These are phyloP conservation scores for Clitopilus passeckerianus DNA, from an alignment of 768 basidiomycete species.

Conservation along the genomic window DNA sequence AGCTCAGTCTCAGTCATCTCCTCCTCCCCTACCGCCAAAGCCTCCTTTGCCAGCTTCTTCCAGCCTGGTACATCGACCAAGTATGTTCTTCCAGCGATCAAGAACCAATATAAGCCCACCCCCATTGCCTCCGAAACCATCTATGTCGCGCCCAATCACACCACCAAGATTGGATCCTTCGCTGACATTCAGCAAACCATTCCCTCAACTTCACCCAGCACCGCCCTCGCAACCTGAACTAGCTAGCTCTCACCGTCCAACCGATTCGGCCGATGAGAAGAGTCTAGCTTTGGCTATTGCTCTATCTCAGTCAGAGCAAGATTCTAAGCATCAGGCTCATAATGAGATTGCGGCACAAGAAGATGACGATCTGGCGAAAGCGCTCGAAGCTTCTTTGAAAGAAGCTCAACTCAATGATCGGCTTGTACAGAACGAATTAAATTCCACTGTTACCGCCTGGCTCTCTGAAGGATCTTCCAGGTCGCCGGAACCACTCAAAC, in stretches of 20 bases:
- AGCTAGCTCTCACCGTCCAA: not conserved
- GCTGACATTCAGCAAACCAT: not conserved
- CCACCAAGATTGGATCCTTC: not conserved
- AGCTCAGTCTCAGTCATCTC: constrained; percentile 1
- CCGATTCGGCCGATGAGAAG: constrained; percentile 24
- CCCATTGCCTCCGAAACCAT: constrained; percentile 9
- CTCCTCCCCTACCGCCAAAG: constrained; percentile 37
- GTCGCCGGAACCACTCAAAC: not conserved
- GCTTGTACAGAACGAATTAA: constrained; percentile 1
- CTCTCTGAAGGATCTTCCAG: constrained; percentile 19
- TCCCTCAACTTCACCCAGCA: not conserved
- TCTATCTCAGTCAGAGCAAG: constrained; percentile 43
- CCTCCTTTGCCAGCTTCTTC: constrained; percentile 15
- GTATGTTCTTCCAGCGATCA: constrained; percentile 13
- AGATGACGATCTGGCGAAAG: constrained; percentile 63
- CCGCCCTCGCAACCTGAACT: not conserved
- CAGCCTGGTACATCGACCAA: constrained; percentile 2
- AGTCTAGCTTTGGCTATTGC: constrained; percentile 43
- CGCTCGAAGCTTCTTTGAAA: constrained; percentile 48
- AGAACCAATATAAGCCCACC: constrained; percentile 9
- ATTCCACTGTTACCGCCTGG: constrained; percentile 1
- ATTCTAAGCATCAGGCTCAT: constrained; percentile 22
- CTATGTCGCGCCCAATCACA: constrained; percentile 8
- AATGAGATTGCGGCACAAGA: constrained; percentile 40
- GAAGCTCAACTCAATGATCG: constrained; percentile 1